Base-by-base conservation (phyloP, 352 stramenopile species). In the Globisporangium heterothallicum region DNA sequence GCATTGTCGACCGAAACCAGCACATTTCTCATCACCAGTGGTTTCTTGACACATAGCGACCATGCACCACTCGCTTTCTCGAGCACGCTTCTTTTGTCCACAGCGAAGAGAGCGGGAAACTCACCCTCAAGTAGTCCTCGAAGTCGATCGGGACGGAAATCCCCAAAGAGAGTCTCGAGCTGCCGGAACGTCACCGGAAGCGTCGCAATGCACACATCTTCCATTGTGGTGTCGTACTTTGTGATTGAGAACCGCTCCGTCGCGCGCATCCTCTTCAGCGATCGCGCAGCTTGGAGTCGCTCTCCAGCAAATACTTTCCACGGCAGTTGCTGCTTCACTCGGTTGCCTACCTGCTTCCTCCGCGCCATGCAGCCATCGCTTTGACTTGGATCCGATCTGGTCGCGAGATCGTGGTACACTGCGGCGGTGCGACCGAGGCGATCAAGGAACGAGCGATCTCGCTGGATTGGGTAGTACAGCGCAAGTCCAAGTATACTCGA, bases 301-400 rank as follows among this genome's bases (percentile, higher is more conserved):
- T 85, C 63, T 4, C 70, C 68, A 0, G 78, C 75, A 12, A 71
- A 71, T 27, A 80, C 53, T 18, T 87, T 89, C 78, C 78, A 89
- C 4, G 67, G 57, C 1, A 89, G 51, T 25, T 75, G 69, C 35
- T 81, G 76, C 4, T 69, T 69, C 24, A 49, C 34, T 2, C 26
- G 44, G 12, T n/a, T 42, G 5, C 53, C 42, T 13, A 41, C 16
- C 7, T 53, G 40, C 16, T 46, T 56, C 9, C 47, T 50, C 13
- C 47, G 43, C 4, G 8, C 10, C 13, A 27, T 13, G 29, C 42
- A 29, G 16, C 24, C 38, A 8, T 3, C 19, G 21, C 12, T 51
- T 18, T 4, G 30, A 38, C 44, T 52, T 42, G 43, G 13, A 16
- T 42, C 34, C 14, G 43, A 26, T n/a, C 14, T 4, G 8, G 32